A percentile compares a stretch with the other conserved stretches of the same genome.
phyloP scores from a whole-genome alignment of 768 basidiomycete species.

The Hydnomerulius pinastri region DNA sequence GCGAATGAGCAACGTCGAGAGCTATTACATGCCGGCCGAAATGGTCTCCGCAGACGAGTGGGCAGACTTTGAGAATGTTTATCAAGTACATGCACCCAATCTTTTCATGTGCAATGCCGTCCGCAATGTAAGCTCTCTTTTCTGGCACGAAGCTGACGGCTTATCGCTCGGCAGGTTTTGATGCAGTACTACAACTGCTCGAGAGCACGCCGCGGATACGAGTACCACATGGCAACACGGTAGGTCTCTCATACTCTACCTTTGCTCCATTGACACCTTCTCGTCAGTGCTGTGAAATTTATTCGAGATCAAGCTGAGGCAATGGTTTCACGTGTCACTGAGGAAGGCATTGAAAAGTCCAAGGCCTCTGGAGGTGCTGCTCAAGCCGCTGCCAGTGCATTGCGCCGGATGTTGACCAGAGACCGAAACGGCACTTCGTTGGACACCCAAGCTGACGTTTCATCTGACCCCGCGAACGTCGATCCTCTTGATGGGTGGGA shows the following conservation, averaged over 20 bases:
- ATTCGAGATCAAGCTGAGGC: slow-evolving; percentile 80
- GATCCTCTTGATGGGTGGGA: slow-evolving; percentile 74
- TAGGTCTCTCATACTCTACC: slow-evolving; percentile 35
- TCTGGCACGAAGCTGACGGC: background rate
- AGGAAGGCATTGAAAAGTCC: slow-evolving; percentile 25
- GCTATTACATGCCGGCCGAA: slow-evolving; percentile 68
- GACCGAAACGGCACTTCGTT: slow-evolving; percentile 48
- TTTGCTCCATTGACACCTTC: slow-evolving; percentile 8
- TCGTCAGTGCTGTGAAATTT: slow-evolving; percentile 74
- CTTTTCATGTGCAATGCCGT: slow-evolving; percentile 75
- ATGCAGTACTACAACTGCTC: slow-evolving; percentile 88
- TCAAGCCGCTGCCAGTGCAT: slow-evolving; percentile 64
- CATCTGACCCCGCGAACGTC: slow-evolving; percentile 37
- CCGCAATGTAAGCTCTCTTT: slow-evolving; percentile 63
- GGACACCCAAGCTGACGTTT: slow-evolving; percentile 37
- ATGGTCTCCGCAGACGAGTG: slow-evolving; percentile 68
- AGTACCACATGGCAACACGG: slow-evolving; percentile 89
- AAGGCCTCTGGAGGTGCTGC: slow-evolving; percentile 45
- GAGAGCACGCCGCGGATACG: slow-evolving; percentile 70
- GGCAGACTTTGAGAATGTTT: slow-evolving; percentile 87
- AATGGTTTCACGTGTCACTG: slow-evolving; percentile 12
- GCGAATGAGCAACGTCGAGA: slow-evolving; percentile 39
- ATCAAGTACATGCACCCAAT: slow-evolving; percentile 86
- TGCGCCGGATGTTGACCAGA: slow-evolving; percentile 64
- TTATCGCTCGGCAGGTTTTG: slow-evolving; percentile 58